These are phyloP conservation scores for Incumbomyces delicatus DNA, from an alignment of 2,329 filamentous ascomycete species.

Conservation along the genomic window DNA sequence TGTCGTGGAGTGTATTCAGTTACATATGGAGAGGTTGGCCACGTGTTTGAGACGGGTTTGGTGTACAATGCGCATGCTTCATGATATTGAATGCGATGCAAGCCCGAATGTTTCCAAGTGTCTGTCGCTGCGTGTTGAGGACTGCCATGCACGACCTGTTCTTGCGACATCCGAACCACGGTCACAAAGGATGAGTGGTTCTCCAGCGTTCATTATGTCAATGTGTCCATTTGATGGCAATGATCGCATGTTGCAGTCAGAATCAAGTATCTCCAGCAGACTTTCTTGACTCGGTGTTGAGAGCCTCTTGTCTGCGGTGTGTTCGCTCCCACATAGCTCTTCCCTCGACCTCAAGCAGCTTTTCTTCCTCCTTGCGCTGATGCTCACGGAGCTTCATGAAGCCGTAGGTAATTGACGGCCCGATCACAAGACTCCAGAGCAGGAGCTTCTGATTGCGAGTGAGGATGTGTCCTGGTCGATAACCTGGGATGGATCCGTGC, in stretches of 20 bases:
- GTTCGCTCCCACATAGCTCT: conserved; percentile 3
- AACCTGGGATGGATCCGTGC: conserved; percentile 6
- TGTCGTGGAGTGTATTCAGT: no score
- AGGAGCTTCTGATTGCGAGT: conserved; percentile 1
- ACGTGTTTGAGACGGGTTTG: no score
- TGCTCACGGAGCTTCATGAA: conserved; percentile 1
- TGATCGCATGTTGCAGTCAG: neutral
- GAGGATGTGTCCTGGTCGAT: conserved; percentile 5
- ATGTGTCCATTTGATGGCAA: no score
- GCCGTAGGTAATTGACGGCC: neutral
- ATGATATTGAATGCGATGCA: no score
- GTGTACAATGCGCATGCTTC: no score
- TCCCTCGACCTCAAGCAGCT: conserved; percentile 7
- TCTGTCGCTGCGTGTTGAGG: no score
- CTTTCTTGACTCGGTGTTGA: neutral
- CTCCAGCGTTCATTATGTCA: no score
- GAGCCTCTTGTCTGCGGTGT: neutral
- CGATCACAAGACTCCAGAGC: conserved; percentile 1
- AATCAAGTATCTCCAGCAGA: conserved; percentile 2
- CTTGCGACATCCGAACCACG: no score
- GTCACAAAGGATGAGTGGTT: no score
- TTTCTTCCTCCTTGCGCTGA: conserved; percentile 1
- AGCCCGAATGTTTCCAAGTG: no score
- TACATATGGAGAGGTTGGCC: no score
- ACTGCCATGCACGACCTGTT: no score